Base-by-base conservation (phyloP, 148 eudicot genomes). In the Nepenthes mirabilis region DNA sequence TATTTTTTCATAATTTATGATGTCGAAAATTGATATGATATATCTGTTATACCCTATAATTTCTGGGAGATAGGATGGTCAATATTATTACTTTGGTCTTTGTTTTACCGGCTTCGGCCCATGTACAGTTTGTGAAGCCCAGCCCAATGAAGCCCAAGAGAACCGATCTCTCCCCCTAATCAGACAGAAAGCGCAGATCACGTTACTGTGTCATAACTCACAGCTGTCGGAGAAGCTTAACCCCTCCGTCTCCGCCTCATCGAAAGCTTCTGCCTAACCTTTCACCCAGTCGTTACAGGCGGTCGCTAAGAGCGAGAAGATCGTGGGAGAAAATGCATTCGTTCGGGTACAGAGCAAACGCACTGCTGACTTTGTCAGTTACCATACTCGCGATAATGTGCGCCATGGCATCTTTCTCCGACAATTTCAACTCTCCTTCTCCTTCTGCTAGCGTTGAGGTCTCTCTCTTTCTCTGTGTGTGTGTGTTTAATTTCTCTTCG, bases 391-490 rank as follows among this genome's bases (percentile, higher is more conserved):
- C 96, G 49, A 54, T 91, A 8, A 77, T 91, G 60, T 91, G 98
- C 69, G 91, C 77, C 70, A 68, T 88, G 59, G 87, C 90, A 51
- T 85, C 98, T 65, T 52, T 91, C 61, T 85, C 98, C 68, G 98
- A 91, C 75, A 85, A 66, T 70, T 72, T 91, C 74, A 83, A 77
- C 65, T 67, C 77, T 33, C 91, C 88, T 45, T 43, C 79, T 72
- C 96, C 98, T 43, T 34, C 80, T 55, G 71, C 88, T 59, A 45
- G 66, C 33, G 79, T 91, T 50, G 77, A 91, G 85, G 97, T 85
- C 32, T 50, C 43, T 40, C 32, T 57, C 59, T 36, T 3, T 49
- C 52, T 8, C 58, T 57, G 35, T 57, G 37, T 66, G 43, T 43
- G 6, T 50, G 12, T 70, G 47, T 58, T 36, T 52, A 36, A 11